Conservation (phyloP, 495 filamentous ascomycete species). For the Talaromyces wortmannii region DNA sequence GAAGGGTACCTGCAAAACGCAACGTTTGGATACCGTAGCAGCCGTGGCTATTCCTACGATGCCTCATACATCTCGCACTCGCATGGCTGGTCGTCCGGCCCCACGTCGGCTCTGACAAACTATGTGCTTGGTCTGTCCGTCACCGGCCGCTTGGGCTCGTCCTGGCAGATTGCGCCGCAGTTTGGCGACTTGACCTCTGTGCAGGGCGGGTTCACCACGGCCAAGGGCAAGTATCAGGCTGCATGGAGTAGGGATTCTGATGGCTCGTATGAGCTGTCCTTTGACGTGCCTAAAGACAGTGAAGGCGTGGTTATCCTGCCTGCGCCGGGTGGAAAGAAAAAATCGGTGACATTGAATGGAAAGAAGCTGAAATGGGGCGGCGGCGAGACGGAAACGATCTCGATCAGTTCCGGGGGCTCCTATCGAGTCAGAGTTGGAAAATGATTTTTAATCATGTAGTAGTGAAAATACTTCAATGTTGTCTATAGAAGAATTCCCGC, state of each 20-base stretch:
- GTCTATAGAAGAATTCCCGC: no score
- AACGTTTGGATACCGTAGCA: conserved; percentile 47
- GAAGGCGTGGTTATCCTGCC: conserved; percentile 34
- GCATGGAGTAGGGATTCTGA: conserved; percentile 22
- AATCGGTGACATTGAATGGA: conserved; percentile 22
- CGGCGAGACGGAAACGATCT: conserved; percentile 14
- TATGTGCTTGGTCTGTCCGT: conserved; percentile 49
- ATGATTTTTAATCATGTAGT: no score
- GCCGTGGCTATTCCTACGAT: conserved; percentile 27
- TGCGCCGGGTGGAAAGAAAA: conserved; percentile 12
- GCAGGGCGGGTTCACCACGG: conserved; percentile 49
- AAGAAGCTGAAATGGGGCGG: conserved; percentile 10
- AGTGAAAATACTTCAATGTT: no score
- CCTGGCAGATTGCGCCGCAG: conserved; percentile 44
- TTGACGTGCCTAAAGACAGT: conserved; percentile 38
- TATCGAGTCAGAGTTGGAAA: conserved; percentile 11
- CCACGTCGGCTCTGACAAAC: conserved; percentile 46
- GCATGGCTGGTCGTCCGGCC: conserved; percentile 56
- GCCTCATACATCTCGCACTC: conserved; percentile 42
- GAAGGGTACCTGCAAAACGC: conserved; percentile 54
- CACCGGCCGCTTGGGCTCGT: conserved; percentile 35
- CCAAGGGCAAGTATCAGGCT: conserved; percentile 43
- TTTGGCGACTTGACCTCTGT: conserved; percentile 44
- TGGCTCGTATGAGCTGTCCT: conserved; percentile 23
- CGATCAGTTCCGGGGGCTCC: conserved; percentile 18